Evolutionary conservation across 257 asterid genomes (phyloP).

Genomic region (Solanum sitiens): DNA sequence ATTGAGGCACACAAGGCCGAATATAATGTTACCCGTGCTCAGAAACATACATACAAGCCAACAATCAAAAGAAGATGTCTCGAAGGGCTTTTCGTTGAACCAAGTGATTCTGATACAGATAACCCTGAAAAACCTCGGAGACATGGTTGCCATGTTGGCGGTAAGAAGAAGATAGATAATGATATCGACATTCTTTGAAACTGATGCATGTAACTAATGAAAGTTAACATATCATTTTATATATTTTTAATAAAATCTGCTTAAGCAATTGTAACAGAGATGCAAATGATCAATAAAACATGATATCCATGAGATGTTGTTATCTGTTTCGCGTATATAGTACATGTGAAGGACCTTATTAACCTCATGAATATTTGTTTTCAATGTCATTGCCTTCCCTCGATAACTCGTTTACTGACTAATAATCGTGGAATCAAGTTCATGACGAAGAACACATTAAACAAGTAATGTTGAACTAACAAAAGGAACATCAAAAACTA

Average conservation of each 20-base stretch:
- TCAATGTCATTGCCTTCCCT: slow-evolving; percentile 20
- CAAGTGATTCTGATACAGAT: slow-evolving; percentile 63
- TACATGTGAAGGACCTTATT: neutral
- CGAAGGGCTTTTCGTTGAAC: slow-evolving; percentile 53
- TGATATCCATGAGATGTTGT: neutral
- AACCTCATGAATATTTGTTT: slow-evolving; percentile 18
- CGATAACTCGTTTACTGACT: neutral
- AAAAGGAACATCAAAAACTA: neutral
- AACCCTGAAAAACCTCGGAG: slow-evolving; percentile 46
- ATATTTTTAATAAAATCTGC: neutral
- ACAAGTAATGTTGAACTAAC: neutral
- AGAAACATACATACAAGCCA: slow-evolving; percentile 48
- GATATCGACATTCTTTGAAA: slow-evolving; percentile 17
- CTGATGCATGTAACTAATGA: neutral
- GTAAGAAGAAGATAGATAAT: slow-evolving; percentile 22
- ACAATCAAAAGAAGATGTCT: slow-evolving; percentile 71
- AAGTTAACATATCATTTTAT: neutral
- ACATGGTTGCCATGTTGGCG: slow-evolving; percentile 68
- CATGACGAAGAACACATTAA: neutral
- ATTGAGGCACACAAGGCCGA: slow-evolving; percentile 37
- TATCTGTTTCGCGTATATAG: neutral
- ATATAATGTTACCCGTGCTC: slow-evolving; percentile 21
- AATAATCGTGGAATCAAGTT: neutral
- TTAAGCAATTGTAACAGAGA: neutral
- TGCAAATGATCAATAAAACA: neutral